Percentiles rank a stretch among this genome's conserved stretches.
Evolutionary conservation across 2,329 filamentous ascomycete genomes (phyloP).

Genomic region (Monilinia aucupariae): DNA sequence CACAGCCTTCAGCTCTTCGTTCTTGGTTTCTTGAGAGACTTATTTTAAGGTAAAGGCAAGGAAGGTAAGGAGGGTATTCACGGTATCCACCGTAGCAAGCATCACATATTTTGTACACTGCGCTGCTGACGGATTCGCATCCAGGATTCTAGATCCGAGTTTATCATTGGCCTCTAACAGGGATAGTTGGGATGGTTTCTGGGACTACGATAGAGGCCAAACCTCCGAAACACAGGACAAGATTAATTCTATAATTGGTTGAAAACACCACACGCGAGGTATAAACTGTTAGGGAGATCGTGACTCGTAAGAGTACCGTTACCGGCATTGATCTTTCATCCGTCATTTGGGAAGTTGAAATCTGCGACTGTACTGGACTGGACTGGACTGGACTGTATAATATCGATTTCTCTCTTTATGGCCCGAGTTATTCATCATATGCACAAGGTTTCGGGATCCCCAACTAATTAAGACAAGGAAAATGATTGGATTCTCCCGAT

Average conservation of each 20-base stretch:
- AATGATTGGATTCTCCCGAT: conserved; percentile 9
- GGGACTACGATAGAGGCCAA: neutral
- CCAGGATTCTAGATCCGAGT: conserved; percentile 15
- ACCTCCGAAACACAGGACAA: neutral
- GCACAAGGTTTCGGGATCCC: conserved; percentile 7
- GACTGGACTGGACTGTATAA: too few species aligned
- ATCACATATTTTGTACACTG: neutral
- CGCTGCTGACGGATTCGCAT: conserved; percentile 15
- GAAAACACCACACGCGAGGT: neutral
- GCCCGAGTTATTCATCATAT: conserved; percentile 8
- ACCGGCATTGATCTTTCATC: neutral
- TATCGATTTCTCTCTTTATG: neutral
- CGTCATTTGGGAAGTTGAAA: neutral
- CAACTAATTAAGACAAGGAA: conserved; percentile 2
- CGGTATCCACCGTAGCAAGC: neutral
- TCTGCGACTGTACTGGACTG: neutral
- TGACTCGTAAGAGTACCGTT: neutral
- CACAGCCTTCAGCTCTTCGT: conserved; percentile 15
- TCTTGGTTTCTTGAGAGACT: neutral
- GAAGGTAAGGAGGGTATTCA: neutral
- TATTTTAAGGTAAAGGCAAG: neutral
- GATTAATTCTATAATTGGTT: neutral
- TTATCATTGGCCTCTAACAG: conserved; percentile 8
- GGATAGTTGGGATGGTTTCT: conserved; percentile 8
- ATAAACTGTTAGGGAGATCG: neutral